A percentile compares a stretch with the other conserved stretches of the same genome.
These are phyloP conservation scores for Chlorella sp. DNA, from an alignment of 139 green algal genomes.

Conservation along the genomic window DNA sequence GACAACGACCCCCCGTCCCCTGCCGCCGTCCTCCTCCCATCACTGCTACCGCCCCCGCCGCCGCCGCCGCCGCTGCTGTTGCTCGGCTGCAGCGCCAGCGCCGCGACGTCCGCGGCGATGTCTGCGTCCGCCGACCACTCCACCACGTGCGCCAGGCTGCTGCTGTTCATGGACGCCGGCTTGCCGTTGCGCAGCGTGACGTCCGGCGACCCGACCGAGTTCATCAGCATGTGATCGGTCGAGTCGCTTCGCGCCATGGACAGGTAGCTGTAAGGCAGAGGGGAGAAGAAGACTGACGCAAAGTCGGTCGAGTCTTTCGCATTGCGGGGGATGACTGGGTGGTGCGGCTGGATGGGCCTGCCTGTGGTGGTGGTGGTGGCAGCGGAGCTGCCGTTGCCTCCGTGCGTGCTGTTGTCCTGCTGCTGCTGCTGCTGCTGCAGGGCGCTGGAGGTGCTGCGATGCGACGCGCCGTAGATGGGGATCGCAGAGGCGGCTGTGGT, in stretches of 20 bases:
- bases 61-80: neutral
- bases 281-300: slow-evolving; percentile 11
- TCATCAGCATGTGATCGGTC: slow-evolving; percentile 1
- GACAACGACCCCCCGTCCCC: neutral
- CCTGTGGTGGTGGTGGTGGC: no score
- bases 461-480: no score
- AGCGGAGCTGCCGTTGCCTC: no score
- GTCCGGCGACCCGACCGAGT: slow-evolving; percentile 8
- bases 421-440: no score
- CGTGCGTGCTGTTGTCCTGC: no score
- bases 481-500: no score
- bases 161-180: neutral
- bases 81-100: no score
- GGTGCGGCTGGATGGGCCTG: neutral
- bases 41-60: neutral
- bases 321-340: slow-evolving; percentile 8
- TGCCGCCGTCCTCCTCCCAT: neutral
- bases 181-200: slow-evolving; percentile 1
- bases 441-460: no score
- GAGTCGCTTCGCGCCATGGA: slow-evolving; percentile 5
- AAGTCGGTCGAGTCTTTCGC: slow-evolving; percentile 7
- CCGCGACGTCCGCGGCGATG: no score
- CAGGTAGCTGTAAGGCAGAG: slow-evolving; percentile 10
- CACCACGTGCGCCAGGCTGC: neutral
- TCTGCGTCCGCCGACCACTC: slow-evolving; percentile 2